phyloP scores from a whole-genome alignment of 129 eudicot species.

The Artemisia argyi region DNA sequence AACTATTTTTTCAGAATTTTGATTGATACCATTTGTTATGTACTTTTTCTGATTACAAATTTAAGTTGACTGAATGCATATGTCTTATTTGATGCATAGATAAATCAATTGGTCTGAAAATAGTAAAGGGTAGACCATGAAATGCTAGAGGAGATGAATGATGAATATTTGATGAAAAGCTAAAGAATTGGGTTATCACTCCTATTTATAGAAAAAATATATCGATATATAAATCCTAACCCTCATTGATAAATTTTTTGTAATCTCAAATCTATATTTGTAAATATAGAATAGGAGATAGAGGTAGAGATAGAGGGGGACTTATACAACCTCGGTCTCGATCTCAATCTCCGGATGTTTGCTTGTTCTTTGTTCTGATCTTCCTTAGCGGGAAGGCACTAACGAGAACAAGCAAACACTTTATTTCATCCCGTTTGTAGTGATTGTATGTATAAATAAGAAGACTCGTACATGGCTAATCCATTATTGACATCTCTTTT shows the following conservation, averaged over 20 bases:
- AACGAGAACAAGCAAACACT: constrained; percentile 32
- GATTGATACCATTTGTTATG: too few species aligned
- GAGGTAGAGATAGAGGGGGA: constrained; percentile 25
- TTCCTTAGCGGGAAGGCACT: constrained; percentile 13
- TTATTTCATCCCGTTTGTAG: constrained; percentile 1
- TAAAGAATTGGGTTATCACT: constrained; percentile 12
- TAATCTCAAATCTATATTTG: constrained; percentile 10
- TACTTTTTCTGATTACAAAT: too few species aligned
- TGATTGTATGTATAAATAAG: constrained; percentile 7
- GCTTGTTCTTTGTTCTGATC: constrained; percentile 27
- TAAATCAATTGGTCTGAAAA: not conserved
- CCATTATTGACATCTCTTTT: constrained; percentile 27
- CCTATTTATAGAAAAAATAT: constrained; percentile 21
- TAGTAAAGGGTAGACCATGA: constrained; percentile 22
- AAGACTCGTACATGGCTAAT: constrained; percentile 26
- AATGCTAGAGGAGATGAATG: constrained; percentile 12
- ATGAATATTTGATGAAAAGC: constrained; percentile 12
- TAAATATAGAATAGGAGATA: constrained; percentile 29
- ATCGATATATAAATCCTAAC: not conserved
- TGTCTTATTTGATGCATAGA: too few species aligned
- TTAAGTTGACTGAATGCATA: too few species aligned
- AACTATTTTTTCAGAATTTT: too few species aligned
- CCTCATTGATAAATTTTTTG: not conserved
- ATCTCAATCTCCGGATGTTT: constrained; percentile 32
- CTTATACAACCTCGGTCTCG: constrained; percentile 21